A percentile compares a stretch with the other conserved stretches of the same genome.
Conservation (phyloP, 208 protist genomes). For the Blastocrithidia nonstop region DNA sequence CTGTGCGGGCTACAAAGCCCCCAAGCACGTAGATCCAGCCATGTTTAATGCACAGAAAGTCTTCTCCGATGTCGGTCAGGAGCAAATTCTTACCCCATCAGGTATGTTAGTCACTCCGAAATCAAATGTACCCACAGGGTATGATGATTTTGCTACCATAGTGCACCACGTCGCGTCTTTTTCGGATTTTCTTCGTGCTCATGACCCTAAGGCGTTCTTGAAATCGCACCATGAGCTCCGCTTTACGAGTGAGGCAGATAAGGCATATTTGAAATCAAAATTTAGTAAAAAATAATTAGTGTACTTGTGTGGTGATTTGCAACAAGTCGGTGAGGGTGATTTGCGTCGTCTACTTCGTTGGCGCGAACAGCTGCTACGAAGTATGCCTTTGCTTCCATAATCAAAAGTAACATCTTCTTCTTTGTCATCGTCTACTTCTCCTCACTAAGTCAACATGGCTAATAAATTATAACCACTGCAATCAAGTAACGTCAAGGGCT, state of each 20-base stretch:
- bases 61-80: conserved; percentile 88
- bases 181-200: conserved; percentile 79
- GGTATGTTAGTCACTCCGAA: conserved; percentile 54
- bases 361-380: conserved; percentile 79
- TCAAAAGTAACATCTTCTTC: too few species aligned
- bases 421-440: too few species aligned
- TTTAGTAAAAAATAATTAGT: conserved; percentile 87
- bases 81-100: conserved; percentile 65
- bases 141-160: conserved; percentile 84
- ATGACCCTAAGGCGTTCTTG: conserved; percentile 83
- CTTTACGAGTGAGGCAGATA: conserved; percentile 76
- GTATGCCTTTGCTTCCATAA: too few species aligned
- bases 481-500: conserved; percentile 5
- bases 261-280: conserved; percentile 54
- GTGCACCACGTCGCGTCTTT: conserved; percentile 62
- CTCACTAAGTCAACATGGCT: not conserved
- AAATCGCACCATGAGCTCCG: conserved; percentile 77
- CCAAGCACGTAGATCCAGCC: conserved; percentile 91
- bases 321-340: conserved; percentile 90
- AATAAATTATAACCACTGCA: not conserved
- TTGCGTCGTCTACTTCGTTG: conserved; percentile 88
- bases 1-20: conserved; percentile 92
- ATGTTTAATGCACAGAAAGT: conserved; percentile 93
- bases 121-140: conserved; percentile 71
- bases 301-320: conserved; percentile 84